Conservation (phyloP, 306 rosid species). For the Rosa persica region DNA sequence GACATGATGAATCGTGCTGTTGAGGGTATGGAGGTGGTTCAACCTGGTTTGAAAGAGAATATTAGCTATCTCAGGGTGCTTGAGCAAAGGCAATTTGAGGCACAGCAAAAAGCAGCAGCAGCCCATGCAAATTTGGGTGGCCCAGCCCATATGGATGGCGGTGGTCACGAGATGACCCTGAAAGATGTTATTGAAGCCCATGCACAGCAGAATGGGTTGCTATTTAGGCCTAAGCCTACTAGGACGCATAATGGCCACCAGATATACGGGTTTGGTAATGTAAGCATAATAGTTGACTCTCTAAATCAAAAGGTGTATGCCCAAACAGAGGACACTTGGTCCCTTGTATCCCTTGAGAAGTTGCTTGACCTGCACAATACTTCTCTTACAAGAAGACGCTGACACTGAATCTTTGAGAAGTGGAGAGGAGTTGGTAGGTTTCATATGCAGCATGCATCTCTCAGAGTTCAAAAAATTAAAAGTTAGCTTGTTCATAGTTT, state of each 20-base stretch:
- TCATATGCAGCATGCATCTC: background rate
- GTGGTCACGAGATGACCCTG: conserved; percentile 66
- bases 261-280: conserved; percentile 80
- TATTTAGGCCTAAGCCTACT: conserved; percentile 73
- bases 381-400: conserved; percentile 23
- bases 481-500: background rate
- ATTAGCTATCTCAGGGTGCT: conserved; percentile 66
- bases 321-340: conserved; percentile 69
- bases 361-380: conserved; percentile 72
- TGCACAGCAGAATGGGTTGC: conserved; percentile 74
- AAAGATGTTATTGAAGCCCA: conserved; percentile 69
- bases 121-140: conserved; percentile 57
- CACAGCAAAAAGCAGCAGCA: conserved; percentile 80
- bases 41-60: conserved; percentile 86
- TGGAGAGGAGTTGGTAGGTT: conserved; percentile 10
- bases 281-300: conserved; percentile 76
- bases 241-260: conserved; percentile 82
- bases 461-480: background rate
- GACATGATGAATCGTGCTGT: conserved; percentile 92
- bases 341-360: conserved; percentile 67
- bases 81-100: conserved; percentile 92
- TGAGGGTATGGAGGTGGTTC: conserved; percentile 86
- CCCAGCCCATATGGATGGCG: conserved; percentile 48
- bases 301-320: conserved; percentile 73
- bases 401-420: conserved; percentile 10